Evolutionary conservation across 495 filamentous ascomycete species (phyloP).

Genomic region (Cairneyella variabilis): DNA sequence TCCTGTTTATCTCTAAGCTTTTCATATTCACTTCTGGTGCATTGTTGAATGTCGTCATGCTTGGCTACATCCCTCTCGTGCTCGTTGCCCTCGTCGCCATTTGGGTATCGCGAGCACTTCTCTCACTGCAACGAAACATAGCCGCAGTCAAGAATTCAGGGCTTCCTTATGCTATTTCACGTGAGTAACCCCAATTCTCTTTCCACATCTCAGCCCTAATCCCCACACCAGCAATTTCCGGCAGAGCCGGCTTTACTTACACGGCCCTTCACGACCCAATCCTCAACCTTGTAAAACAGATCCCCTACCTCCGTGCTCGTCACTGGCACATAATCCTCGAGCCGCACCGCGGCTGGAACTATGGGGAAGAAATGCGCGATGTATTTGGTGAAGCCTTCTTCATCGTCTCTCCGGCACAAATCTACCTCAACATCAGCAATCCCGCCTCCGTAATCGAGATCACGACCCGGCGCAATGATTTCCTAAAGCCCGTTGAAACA

Average conservation of each 20-base stretch:
- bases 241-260: constrained; percentile 15
- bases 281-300: not conserved
- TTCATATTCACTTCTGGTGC: too few relatives aligned
- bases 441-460: constrained; percentile 59
- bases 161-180: constrained; percentile 12
- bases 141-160: constrained; percentile 11
- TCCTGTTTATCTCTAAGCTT: too few relatives aligned
- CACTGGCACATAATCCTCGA: not conserved
- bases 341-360: constrained; percentile 12
- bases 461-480: constrained; percentile 55
- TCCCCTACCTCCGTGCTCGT: not conserved
- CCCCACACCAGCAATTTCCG: constrained; percentile 3
- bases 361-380: constrained; percentile 9
- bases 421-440: constrained; percentile 48
- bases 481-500: constrained; percentile 59
- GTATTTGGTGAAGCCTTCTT: constrained; percentile 17
- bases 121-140: constrained; percentile 8
- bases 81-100: not conserved
- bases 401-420: constrained; percentile 35
- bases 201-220: not conserved
- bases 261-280: constrained; percentile 12
- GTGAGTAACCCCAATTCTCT: not conserved
- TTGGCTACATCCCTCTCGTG: not conserved
- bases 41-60: too few relatives aligned
- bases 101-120: constrained; percentile 3